phyloP scores from a whole-genome alignment of 2,329 filamentous ascomycete genomes.

The Aspergillus sp. region DNA sequence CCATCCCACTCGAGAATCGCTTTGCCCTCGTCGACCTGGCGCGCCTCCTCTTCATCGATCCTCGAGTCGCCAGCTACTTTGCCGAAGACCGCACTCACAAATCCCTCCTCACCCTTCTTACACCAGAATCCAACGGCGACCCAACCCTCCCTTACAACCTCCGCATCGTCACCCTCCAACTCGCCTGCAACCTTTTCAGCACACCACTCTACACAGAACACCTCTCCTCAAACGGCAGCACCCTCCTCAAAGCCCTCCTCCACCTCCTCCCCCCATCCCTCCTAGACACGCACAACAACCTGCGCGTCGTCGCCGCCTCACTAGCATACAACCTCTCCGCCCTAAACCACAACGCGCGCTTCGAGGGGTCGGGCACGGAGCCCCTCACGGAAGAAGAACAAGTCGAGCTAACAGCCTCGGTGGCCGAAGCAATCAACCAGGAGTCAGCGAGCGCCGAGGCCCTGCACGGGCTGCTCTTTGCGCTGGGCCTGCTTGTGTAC shows the following conservation, averaged over 20 bases:
- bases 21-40: slow-evolving; percentile 89
- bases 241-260: slow-evolving; percentile 64
- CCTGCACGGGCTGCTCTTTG: slow-evolving; percentile 74
- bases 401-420: slow-evolving; percentile 78
- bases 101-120: slow-evolving; percentile 65
- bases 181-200: slow-evolving; percentile 83
- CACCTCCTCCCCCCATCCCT: slow-evolving; percentile 76
- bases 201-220: slow-evolving; percentile 74
- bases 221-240: slow-evolving; percentile 63
- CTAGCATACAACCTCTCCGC: slow-evolving; percentile 82
- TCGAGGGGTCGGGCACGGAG: slow-evolving; percentile 58
- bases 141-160: slow-evolving; percentile 74
- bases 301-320: slow-evolving; percentile 80
- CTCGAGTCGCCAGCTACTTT: slow-evolving; percentile 78
- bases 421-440: slow-evolving; percentile 72
- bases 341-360: slow-evolving; percentile 68
- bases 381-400: slow-evolving; percentile 71
- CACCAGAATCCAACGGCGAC: slow-evolving; percentile 46
- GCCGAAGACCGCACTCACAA: slow-evolving; percentile 68
- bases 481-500: slow-evolving; percentile 77
- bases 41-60: slow-evolving; percentile 75
- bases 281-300: slow-evolving; percentile 75
- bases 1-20: slow-evolving; percentile 66
- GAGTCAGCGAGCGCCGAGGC: slow-evolving; percentile 66
- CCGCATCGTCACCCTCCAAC: slow-evolving; percentile 78